A percentile compares a stretch with the other conserved stretches of the same genome.
Conservation (phyloP, 257 asterid species). For the Jacaranda mimosifolia region DNA sequence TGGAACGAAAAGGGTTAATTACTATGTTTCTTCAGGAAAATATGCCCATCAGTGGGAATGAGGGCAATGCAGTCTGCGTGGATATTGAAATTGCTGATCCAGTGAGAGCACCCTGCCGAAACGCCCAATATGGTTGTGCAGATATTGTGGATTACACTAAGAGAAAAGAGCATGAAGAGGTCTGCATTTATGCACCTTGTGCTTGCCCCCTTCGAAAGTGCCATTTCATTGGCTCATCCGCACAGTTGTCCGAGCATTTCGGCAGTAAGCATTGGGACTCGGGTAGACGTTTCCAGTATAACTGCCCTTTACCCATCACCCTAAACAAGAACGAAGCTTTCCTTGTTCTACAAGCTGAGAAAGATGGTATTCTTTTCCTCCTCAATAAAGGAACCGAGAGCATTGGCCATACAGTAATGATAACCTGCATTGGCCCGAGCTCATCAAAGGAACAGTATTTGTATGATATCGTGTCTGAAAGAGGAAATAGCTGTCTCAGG, state of each 20-base stretch:
- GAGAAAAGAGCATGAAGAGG: conserved; percentile 72
- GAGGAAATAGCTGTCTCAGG: conserved; percentile 87
- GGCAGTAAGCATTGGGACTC: conserved; percentile 86
- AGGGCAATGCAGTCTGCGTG: conserved; percentile 56
- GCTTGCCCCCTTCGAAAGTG: conserved; percentile 82
- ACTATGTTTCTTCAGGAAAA: conserved; percentile 57
- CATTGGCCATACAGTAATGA: conserved; percentile 71
- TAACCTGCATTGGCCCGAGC: conserved; percentile 87
- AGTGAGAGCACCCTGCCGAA: conserved; percentile 71
- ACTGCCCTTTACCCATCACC: conserved; percentile 69
- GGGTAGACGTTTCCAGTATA: conserved; percentile 83
- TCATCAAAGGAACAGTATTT: conserved; percentile 66
- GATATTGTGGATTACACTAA: conserved; percentile 59
- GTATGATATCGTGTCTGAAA: conserved; percentile 78
- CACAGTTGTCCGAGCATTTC: conserved; percentile 75
- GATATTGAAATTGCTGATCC: conserved; percentile 68
- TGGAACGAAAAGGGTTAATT: conserved; percentile 19
- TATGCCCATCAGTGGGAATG: conserved; percentile 50
- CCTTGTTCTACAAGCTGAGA: conserved; percentile 86
- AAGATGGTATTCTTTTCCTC: conserved; percentile 80
- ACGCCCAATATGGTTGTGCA: conserved; percentile 78
- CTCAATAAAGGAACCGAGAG: conserved; percentile 76
- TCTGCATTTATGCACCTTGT: conserved; percentile 76
- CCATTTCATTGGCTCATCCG: conserved; percentile 68
- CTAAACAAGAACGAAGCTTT: conserved; percentile 73